These are phyloP conservation scores for Aeschynomene evenia DNA, from an alignment of 306 rosid genomes.

Conservation along the genomic window DNA sequence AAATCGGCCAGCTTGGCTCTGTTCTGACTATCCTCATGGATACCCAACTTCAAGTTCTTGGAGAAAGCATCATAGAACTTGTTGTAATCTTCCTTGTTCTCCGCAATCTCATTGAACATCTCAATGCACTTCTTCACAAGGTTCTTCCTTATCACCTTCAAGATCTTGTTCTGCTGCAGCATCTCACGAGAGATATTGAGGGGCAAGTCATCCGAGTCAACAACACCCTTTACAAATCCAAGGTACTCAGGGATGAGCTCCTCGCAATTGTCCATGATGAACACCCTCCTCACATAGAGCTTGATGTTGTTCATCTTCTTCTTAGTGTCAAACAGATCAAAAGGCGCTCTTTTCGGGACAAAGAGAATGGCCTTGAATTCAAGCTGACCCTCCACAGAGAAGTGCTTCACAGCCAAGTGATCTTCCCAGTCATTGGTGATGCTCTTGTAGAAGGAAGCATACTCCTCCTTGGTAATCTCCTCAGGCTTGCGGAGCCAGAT, in stretches of 20 bases:
- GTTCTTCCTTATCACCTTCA: conserved; percentile 68
- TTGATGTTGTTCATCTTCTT: conserved; percentile 68
- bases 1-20: conserved; percentile 57
- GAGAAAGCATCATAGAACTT: conserved; percentile 64
- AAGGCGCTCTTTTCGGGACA: conserved; percentile 61
- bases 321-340: conserved; percentile 55
- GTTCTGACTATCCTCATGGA: conserved; percentile 65
- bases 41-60: conserved; percentile 60
- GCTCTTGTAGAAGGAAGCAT: conserved; percentile 65
- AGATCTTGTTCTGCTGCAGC: conserved; percentile 62
- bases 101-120: conserved; percentile 65
- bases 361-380: conserved; percentile 66
- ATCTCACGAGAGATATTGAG: conserved; percentile 64
- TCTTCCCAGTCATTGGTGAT: conserved; percentile 71
- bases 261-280: conserved; percentile 68
- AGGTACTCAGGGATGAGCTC: conserved; percentile 69
- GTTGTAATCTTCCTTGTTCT: conserved; percentile 55
- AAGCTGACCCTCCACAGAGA: conserved; percentile 66
- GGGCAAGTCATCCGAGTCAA: conserved; percentile 64
- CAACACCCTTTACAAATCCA: conserved; percentile 62
- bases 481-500: conserved; percentile 69
- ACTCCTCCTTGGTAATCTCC: conserved; percentile 58
- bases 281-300: conserved; percentile 65
- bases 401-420: conserved; percentile 63
- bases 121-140: conserved; percentile 67